phyloP scores from a whole-genome alignment of 2,329 filamentous ascomycete species.

The Calonectria pseudoreteaudii region DNA sequence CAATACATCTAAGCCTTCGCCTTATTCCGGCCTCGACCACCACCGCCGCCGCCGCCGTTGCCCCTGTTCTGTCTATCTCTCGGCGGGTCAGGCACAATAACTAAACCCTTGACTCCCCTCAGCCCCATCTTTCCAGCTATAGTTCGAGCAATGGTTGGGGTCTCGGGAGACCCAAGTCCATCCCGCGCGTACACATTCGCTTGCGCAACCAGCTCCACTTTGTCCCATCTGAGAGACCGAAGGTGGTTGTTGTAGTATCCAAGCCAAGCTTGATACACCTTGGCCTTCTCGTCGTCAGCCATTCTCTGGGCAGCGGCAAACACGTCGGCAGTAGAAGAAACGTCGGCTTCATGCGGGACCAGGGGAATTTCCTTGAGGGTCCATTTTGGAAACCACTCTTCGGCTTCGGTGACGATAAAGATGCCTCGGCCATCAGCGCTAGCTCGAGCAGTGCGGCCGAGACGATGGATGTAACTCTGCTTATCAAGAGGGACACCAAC shows the following conservation, averaged over 20 bases:
- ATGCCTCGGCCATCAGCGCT: conserved; percentile 73
- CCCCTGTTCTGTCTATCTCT: conserved; percentile 36
- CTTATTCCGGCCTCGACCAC: conserved; percentile 11
- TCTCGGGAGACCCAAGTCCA: conserved; percentile 59
- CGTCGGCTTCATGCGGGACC: conserved; percentile 56
- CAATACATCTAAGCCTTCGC: not conserved
- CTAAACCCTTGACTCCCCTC: conserved; percentile 62
- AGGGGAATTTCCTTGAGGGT: conserved; percentile 67
- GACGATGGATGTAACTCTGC: conserved; percentile 75
- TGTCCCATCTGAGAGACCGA: conserved; percentile 58
- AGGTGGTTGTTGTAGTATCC: conserved; percentile 66
- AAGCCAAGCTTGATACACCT: conserved; percentile 68
- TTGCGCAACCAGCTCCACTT: conserved; percentile 59
- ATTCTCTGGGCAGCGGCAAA: conserved; percentile 54
- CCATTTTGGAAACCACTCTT: conserved; percentile 62
- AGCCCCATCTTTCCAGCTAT: conserved; percentile 69
- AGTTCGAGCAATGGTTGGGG: conserved; percentile 60
- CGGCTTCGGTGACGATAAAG: conserved; percentile 65
- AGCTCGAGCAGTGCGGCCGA: conserved; percentile 76
- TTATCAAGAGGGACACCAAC: conserved; percentile 69
- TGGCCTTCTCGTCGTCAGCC: conserved; percentile 57
- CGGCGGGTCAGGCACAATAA: conserved; percentile 57
- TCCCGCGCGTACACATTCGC: conserved; percentile 63
- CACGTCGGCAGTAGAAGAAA: conserved; percentile 56
- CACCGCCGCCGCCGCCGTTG: conserved; percentile 43